Conservation (phyloP, 352 stramenopile species). For the Globisporangium alternatum region DNA sequence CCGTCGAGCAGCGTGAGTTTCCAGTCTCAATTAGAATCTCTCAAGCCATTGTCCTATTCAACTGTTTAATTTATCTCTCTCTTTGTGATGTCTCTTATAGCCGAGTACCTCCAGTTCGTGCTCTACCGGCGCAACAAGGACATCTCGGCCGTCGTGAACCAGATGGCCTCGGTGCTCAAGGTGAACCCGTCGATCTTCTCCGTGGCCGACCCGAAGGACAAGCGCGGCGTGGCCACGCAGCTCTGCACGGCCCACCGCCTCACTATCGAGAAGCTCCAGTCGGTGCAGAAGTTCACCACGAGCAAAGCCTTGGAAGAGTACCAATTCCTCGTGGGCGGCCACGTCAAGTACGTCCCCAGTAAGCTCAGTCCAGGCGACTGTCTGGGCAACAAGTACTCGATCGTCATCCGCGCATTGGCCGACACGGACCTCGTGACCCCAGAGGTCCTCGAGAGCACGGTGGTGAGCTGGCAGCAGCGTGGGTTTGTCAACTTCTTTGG, state of each 20-base stretch:
- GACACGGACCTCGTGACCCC: constrained; percentile 44
- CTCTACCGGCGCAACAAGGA: constrained; percentile 98
- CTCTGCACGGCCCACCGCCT: constrained; percentile 90
- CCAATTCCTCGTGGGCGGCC: constrained; percentile 88
- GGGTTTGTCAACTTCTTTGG: constrained; percentile 98
- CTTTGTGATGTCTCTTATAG: constrained; percentile 30
- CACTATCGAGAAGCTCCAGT: constrained; percentile 54
- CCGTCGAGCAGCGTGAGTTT: constrained; percentile 56
- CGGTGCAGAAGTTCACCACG: constrained; percentile 32
- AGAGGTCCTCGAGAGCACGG: constrained; percentile 27
- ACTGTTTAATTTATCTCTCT: constrained; percentile 6
- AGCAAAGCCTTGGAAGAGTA: constrained; percentile 53
- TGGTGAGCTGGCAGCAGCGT: constrained; percentile 45
- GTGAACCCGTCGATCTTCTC: constrained; percentile 74
- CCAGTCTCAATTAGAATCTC: neutral
- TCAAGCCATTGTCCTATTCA: neutral
- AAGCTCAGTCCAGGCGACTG: constrained; percentile 89
- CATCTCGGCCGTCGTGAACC: constrained; percentile 84
- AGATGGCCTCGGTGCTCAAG: constrained; percentile 73
- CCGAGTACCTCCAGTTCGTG: constrained; percentile 94
- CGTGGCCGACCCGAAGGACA: constrained; percentile 97
- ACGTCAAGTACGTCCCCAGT: constrained; percentile 87
- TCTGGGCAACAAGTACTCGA: constrained; percentile 91
- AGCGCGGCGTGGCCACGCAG: constrained; percentile 95
- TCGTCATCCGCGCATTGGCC: constrained; percentile 90